Conservation (phyloP, 2,329 filamentous ascomycete species). For the Pezicula rhizophila region DNA sequence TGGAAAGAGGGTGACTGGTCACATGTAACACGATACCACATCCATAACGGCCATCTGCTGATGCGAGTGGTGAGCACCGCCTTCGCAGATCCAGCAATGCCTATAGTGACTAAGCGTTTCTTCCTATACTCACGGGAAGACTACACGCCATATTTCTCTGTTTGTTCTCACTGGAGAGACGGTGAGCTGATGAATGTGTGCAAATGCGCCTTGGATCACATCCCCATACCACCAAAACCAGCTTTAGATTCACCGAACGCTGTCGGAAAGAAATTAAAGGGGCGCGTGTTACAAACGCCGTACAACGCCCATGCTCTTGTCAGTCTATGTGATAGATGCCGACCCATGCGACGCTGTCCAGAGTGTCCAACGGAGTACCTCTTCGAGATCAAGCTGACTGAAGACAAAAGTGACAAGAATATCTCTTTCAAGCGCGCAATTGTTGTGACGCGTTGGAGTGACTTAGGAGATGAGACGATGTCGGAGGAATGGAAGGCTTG, state of each 20-base stretch:
- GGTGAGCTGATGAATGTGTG: slow-evolving; percentile 53
- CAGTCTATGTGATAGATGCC: slow-evolving; percentile 46
- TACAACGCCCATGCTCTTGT: slow-evolving; percentile 37
- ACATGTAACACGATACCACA: slow-evolving; percentile 47
- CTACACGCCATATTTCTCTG: slow-evolving; percentile 56
- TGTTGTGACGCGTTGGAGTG: slow-evolving; percentile 55
- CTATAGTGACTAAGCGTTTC: slow-evolving; percentile 44
- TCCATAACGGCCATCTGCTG: slow-evolving; percentile 47
- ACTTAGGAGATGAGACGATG: slow-evolving; percentile 48
- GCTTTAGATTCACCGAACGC: slow-evolving; percentile 23
- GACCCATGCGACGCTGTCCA: slow-evolving; percentile 54
- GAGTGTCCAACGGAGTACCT: slow-evolving; percentile 58
- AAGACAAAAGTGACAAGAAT: slow-evolving; percentile 42
- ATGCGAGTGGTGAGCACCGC: slow-evolving; percentile 50
- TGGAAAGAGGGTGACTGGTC: slow-evolving; percentile 46
- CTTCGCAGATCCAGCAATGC: slow-evolving; percentile 46
- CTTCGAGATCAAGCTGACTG: slow-evolving; percentile 51
- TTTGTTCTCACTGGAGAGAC: slow-evolving; percentile 56
- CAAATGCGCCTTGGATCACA: slow-evolving; percentile 54
- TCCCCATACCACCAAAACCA: slow-evolving; percentile 35
- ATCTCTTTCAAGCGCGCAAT: slow-evolving; percentile 52
- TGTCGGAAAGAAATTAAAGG: slow-evolving; percentile 26
- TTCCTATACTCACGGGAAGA: slow-evolving; percentile 54
- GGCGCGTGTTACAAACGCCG: slow-evolving; percentile 12
- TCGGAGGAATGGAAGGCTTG: slow-evolving; percentile 50